Conservation (phyloP, 202 grass and related monocot genomes). For the Setaria viridis region DNA sequence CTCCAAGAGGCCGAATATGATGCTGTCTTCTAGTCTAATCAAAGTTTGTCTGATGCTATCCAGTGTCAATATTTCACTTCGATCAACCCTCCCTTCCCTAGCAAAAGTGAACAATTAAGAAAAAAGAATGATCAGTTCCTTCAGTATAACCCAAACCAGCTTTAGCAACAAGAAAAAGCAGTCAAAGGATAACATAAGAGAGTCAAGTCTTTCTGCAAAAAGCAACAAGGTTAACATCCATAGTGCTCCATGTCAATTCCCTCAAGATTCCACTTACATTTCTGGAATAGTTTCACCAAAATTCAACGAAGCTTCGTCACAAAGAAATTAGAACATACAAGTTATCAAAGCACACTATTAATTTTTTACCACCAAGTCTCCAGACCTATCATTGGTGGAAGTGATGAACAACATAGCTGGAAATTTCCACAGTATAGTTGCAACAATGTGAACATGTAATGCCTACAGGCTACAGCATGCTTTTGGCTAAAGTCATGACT, state of each 20-base stretch:
- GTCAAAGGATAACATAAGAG: conserved; percentile 2
- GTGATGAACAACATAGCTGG: background rate
- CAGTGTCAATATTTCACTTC: conserved; percentile 81
- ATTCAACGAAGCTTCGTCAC: conserved; percentile 12
- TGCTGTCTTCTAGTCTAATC: conserved; percentile 97
- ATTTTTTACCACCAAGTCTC: background rate
- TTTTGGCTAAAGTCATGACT: background rate
- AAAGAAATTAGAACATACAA: background rate
- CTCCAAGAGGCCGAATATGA: conserved; percentile 93
- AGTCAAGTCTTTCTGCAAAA: background rate
- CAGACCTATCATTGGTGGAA: conserved; percentile 17
- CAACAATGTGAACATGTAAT: background rate
- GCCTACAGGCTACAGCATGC: background rate
- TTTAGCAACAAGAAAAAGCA: background rate
- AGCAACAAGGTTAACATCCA: conserved; percentile 1
- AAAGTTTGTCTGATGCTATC: conserved; percentile 78
- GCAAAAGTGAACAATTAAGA: conserved; percentile 37
- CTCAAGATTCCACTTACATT: conserved; percentile 15
- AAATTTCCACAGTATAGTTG: conserved; percentile 28
- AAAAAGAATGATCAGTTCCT: conserved; percentile 24
- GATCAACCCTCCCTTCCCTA: conserved; percentile 78
- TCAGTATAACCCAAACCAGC: conserved; percentile 4
- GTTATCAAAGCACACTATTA: conserved; percentile 22
- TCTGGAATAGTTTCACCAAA: conserved; percentile 19
- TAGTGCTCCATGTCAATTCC: conserved; percentile 18